A percentile compares a stretch with the other conserved stretches of the same genome.
Evolutionary conservation across 495 filamentous ascomycete species (phyloP).

Genomic region (Thozetella sp.): DNA sequence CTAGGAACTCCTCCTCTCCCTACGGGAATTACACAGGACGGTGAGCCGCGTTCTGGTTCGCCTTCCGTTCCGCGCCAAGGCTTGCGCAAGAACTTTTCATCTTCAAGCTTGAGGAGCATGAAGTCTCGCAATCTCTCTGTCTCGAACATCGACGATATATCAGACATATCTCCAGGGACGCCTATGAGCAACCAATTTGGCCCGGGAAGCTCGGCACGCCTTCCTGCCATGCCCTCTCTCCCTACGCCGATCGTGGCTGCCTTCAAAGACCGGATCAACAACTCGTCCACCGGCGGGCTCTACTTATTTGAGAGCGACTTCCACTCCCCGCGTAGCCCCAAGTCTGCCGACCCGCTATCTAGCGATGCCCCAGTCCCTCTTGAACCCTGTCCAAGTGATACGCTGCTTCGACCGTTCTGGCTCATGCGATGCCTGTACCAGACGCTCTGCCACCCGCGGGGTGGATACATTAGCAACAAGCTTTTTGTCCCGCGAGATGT

Average conservation of each 20-base stretch:
- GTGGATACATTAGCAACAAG: conserved; percentile 87
- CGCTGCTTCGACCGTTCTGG: conserved; percentile 91
- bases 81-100: conserved; percentile 79
- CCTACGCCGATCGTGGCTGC: conserved; percentile 68
- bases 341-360: conserved; percentile 61
- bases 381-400: conserved; percentile 88
- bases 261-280: conserved; percentile 52
- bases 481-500: conserved; percentile 91
- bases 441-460: conserved; percentile 86
- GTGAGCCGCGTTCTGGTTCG: conserved; percentile 36
- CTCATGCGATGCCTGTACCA: conserved; percentile 92
- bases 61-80: conserved; percentile 42
- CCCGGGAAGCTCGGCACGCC: conserved; percentile 38
- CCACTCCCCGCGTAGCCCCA: conserved; percentile 69
- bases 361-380: conserved; percentile 68
- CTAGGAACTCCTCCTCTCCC: conserved; percentile 24
- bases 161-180: conserved; percentile 71
- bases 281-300: conserved; percentile 64
- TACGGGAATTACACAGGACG: conserved; percentile 27
- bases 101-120: conserved; percentile 71
- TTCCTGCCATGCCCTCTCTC: conserved; percentile 59
- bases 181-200: conserved; percentile 67
- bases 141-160: conserved; percentile 66
- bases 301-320: conserved; percentile 87
- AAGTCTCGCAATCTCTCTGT: conserved; percentile 76